Conservation (phyloP, 306 rosid species). For the Lupinus albus region DNA sequence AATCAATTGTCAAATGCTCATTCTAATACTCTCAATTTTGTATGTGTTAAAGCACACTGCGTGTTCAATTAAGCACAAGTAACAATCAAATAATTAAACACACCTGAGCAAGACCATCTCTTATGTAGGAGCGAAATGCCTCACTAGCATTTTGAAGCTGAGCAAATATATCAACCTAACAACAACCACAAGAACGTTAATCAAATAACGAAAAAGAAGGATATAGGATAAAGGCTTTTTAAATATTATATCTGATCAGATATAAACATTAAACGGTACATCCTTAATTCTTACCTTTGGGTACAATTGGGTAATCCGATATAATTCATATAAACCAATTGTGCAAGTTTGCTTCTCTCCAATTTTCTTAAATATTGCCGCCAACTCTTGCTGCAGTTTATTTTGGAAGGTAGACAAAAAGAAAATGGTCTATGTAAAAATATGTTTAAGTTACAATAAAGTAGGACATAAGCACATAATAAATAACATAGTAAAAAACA, state of each 20-base stretch:
- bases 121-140: slow-evolving; percentile 95
- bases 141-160: slow-evolving; percentile 99
- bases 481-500: neutral
- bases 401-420: slow-evolving; percentile 26
- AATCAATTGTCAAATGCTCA: slow-evolving; percentile 24
- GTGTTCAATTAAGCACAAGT: slow-evolving; percentile 19
- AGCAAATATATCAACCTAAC: slow-evolving; percentile 92
- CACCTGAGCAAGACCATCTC: slow-evolving; percentile 97
- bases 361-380: slow-evolving; percentile 97
- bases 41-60: neutral
- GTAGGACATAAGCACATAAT: slow-evolving; percentile 8
- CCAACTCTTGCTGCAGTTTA: slow-evolving; percentile 88
- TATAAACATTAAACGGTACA: slow-evolving; percentile 22
- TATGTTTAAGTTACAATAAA: slow-evolving; percentile 20
- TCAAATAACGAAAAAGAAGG: slow-evolving; percentile 23
- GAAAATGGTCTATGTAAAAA: slow-evolving; percentile 3
- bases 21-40: slow-evolving; percentile 3
- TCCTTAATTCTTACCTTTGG: slow-evolving; percentile 62
- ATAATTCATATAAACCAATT: slow-evolving; percentile 87
- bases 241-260: slow-evolving; percentile 16
- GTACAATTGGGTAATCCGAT: slow-evolving; percentile 93
- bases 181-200: slow-evolving; percentile 34
- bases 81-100: slow-evolving; percentile 24
- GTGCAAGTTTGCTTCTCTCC: slow-evolving; percentile 99
- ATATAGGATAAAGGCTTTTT: neutral